phyloP scores from a whole-genome alignment of 106 monocot genomes.

The Dioscorea alata region DNA sequence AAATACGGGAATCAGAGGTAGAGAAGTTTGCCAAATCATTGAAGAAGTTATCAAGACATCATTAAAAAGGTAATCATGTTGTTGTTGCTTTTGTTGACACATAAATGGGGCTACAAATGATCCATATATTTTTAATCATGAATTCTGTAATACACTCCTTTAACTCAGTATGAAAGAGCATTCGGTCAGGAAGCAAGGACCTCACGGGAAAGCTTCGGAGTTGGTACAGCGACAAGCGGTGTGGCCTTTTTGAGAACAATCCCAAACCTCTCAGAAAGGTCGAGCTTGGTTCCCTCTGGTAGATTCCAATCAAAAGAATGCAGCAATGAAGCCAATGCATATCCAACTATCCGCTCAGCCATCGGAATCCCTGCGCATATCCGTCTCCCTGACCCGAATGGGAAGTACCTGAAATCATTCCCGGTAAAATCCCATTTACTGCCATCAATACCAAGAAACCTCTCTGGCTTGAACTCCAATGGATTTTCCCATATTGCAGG shows the following conservation, averaged over 20 bases:
- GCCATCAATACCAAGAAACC: background rate
- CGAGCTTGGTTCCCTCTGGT: conserved; percentile 17
- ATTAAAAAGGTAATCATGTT: too few relatives aligned
- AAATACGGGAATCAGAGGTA: too few relatives aligned
- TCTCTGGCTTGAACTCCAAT: conserved; percentile 18
- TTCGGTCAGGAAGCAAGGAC: too few relatives aligned
- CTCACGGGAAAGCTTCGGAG: conserved; percentile 2
- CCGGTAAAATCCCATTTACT: background rate
- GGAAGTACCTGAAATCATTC: conserved; percentile 24
- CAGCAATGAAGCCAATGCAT: conserved; percentile 30
- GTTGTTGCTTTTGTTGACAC: too few relatives aligned
- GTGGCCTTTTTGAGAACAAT: conserved; percentile 32
- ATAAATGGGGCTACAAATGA: too few relatives aligned
- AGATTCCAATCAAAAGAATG: conserved; percentile 58
- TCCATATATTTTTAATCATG: too few relatives aligned
- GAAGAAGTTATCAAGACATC: too few relatives aligned
- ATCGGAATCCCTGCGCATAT: conserved; percentile 26
- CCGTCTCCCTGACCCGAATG: too few relatives aligned
- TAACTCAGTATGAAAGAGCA: too few relatives aligned
- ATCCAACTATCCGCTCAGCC: conserved; percentile 19
- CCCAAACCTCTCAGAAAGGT: conserved; percentile 35
- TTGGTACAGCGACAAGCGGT: conserved; percentile 30
- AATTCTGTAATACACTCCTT: too few relatives aligned
- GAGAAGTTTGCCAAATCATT: too few relatives aligned
- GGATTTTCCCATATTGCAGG: conserved; percentile 13